phyloP scores from a whole-genome alignment of 306 rosid species.

The Sphenostylis stenocarpa region DNA sequence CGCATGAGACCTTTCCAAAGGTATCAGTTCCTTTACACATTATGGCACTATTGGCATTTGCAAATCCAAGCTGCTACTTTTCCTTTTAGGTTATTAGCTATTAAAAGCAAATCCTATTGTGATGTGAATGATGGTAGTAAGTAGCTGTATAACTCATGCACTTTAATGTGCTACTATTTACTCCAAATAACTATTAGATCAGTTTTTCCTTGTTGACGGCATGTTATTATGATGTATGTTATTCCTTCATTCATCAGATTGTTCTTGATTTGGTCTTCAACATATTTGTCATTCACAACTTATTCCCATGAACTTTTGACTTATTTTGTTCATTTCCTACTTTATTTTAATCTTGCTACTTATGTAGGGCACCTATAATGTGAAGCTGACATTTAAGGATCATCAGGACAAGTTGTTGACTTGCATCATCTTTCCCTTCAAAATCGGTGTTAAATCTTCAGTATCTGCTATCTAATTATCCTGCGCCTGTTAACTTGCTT shows the following conservation, averaged over 20 bases:
- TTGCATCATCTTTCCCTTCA: constrained; percentile 68
- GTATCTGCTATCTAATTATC: constrained; percentile 37
- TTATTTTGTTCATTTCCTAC: neutral
- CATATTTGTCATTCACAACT: neutral
- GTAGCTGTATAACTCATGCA: neutral
- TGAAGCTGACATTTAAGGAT: constrained; percentile 55
- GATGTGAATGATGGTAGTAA: neutral
- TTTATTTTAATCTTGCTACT: constrained; percentile 15
- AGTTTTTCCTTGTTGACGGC: neutral
- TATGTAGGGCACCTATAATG: constrained; percentile 67
- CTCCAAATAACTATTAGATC: neutral
- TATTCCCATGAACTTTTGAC: neutral
- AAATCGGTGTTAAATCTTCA: constrained; percentile 45
- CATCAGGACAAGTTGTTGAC: constrained; percentile 39
- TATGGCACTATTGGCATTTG: neutral
- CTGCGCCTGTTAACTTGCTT: neutral
- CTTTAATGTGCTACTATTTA: neutral
- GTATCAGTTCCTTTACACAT: neutral
- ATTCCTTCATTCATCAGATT: neutral
- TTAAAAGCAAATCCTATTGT: neutral
- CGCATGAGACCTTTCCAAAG: neutral
- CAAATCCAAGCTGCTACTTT: neutral
- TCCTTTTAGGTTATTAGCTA: neutral
- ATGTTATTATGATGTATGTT: neutral
- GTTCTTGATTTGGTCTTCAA: neutral